Percentiles rank a stretch among this genome's conserved stretches.
These are phyloP conservation scores for Millerozyma miso DNA, from an alignment of 805 yeast genomes.

Conservation along the genomic window DNA sequence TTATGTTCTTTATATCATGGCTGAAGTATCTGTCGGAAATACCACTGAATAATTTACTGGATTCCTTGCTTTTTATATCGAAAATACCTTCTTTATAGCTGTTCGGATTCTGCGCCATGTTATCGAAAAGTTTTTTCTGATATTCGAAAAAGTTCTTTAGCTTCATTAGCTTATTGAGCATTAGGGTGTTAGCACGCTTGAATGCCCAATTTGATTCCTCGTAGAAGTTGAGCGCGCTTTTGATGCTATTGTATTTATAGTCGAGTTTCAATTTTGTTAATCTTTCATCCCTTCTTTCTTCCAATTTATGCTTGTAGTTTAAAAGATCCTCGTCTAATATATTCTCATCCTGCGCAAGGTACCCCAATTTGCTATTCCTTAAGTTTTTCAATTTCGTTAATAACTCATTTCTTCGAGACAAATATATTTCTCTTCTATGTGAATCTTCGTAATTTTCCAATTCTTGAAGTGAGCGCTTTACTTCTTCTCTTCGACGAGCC, in stretches of 20 bases:
- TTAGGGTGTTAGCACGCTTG: slow-evolving; percentile 22
- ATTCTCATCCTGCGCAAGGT: slow-evolving; percentile 12
- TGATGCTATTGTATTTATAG: slow-evolving; percentile 29
- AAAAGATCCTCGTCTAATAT: slow-evolving; percentile 27
- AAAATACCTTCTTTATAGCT: slow-evolving; percentile 11
- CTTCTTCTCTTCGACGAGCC: slow-evolving; percentile 21
- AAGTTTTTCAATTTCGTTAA: slow-evolving; percentile 22
- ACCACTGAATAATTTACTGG: slow-evolving; percentile 23
- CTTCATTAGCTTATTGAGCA: slow-evolving; percentile 34
- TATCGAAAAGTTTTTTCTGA: slow-evolving; percentile 27
- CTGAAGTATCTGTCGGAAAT: slow-evolving; percentile 25
- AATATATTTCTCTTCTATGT: slow-evolving; percentile 18
- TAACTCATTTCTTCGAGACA: slow-evolving; percentile 19
- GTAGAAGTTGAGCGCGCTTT: slow-evolving; percentile 28
- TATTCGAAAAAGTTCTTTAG: slow-evolving; percentile 35
- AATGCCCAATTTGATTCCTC: slow-evolving; percentile 34
- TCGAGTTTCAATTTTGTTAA: slow-evolving; percentile 28
- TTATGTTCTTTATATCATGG: slow-evolving; percentile 25
- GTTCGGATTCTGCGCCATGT: slow-evolving; percentile 12
- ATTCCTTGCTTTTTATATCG: slow-evolving; percentile 20
- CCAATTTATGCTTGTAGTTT: slow-evolving; percentile 15
- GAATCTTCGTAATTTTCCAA: slow-evolving; percentile 14
- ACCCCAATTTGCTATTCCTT: slow-evolving; percentile 20
- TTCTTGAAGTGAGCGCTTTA: slow-evolving; percentile 11
- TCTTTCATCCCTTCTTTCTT: slow-evolving; percentile 26